Base-by-base conservation (phyloP, 371 early-diverging fungal species). In the Sporodiniella umbellata region DNA sequence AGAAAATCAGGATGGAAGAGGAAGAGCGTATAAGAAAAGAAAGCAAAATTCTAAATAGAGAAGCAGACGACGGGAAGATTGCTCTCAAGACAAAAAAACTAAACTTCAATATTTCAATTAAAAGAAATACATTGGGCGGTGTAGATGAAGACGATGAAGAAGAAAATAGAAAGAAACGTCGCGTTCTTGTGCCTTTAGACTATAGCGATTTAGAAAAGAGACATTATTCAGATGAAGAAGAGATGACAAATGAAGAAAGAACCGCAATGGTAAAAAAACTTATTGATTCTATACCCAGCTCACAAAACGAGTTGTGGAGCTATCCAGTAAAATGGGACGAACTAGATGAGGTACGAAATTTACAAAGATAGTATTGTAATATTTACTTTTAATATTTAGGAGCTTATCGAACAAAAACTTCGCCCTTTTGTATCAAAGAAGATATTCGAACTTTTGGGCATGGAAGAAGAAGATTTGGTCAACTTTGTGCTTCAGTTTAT, bases 261-360 rank as follows among this genome's bases (percentile, higher is more conserved):
- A 67, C 65, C 6, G 58, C 61, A 37, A 78, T 76, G 42, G 70
- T 88, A 17, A 84, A 86, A 57, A 81, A 79, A 2, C 60, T 92
- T 22, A 82, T 90, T 42, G 78, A 75, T 33, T 68, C 73, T 25
- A 87, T 94, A 60, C 92, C 92, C n/a, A 80, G 88, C 2, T 90
- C 86, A n/a, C 72, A 83, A 42, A 78, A 85, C 17, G 86, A 81
- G 1, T 54, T 94, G 42, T 89, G 85, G 81, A 75, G 53, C 0
- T 94, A 89, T 85, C 51, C 68, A 15, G 78, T 94, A 11, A 81
- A 84, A 49, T 94, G 92, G 92, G 80, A 89, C 37, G 79, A 78
- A 54, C 46, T 91, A 45, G 80, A 85, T 44, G 85, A 87, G 48
- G 89, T 88, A 62, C 69, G 3, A 28, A 31, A 30, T 11, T 21